Evolutionary conservation across 495 filamentous ascomycete species (phyloP), one percentile per base, ranked within the genome.

Genomic region (Talaromyces thailandensis): DNA sequence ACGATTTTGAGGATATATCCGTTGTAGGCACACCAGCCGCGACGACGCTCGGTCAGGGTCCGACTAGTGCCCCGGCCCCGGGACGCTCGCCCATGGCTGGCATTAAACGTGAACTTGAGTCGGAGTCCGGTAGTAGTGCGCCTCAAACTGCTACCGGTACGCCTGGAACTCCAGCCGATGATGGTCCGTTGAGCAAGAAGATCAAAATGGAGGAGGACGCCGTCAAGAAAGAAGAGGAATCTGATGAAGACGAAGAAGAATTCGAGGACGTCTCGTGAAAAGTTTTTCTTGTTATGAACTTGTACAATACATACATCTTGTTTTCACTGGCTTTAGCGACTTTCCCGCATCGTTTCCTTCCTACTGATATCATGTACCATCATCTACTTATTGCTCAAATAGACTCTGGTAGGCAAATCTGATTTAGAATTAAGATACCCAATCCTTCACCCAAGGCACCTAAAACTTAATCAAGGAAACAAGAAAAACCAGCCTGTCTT

Each of bases 211-310:
- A 73, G 56, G 66, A 71, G 2, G 70, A 68, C 2, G 56, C 67
- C 6, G 75, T 74, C 6, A 75, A 75, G 63, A 70, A 73, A 60
- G 74, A 74, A 21, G 76, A 73, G 52, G 67, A 69, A 43, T 82
- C 79, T 2, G 80, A 82, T 60, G 81, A 83, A 50, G 79, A 82
- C 40, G 81, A 83, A 2, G 80, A 81, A 48, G 77, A 81, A 43
- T 83, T 83, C 56, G 80, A 82, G 56, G 79, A 83, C 63, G 81
- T 78, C 8, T 77, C 57, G 64, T 9, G 23, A 53, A 53, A 28
- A 28, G 18, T 32, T 57, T n/a, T 21, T 57, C 25, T 57, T 18
- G 25, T 32, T 16, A 35, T 21, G 1, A 0, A 52, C 6, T 52
- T 52, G 48, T 52, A 24, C 18, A 4, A 24, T 25, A 52, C 18